Conservation (phyloP, 1,284 basidiomycete genomes). For the Serendipita sp. region DNA sequence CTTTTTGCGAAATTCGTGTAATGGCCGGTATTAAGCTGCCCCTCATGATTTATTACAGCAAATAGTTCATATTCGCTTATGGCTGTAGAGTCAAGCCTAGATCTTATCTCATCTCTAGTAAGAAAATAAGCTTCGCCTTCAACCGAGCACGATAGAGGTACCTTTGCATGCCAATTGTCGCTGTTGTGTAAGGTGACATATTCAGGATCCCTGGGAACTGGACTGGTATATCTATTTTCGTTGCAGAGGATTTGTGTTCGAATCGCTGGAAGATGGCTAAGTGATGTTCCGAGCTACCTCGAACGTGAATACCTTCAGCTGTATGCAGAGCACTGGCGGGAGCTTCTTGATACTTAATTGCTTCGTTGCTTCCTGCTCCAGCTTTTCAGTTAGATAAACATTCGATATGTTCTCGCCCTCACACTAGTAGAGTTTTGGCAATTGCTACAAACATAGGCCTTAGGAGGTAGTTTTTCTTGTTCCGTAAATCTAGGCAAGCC, state of each 20-base stretch:
- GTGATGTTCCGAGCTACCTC: background rate
- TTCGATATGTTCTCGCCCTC: conserved; percentile 15
- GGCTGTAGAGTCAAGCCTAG: conserved; percentile 39
- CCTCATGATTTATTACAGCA: conserved; percentile 89
- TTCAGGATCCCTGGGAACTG: conserved; percentile 75
- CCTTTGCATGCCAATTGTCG: conserved; percentile 16
- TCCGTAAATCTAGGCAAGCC: conserved; percentile 47
- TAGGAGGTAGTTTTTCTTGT: conserved; percentile 55
- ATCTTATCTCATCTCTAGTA: background rate
- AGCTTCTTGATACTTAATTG: conserved; percentile 73
- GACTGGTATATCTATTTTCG: conserved; percentile 77
- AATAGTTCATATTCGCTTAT: conserved; percentile 89
- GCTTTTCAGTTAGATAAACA: conserved; percentile 9
- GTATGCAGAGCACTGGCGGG: conserved; percentile 84
- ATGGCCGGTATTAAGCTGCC: conserved; percentile 88
- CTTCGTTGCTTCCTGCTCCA: conserved; percentile 58
- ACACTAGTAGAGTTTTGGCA: conserved; percentile 56
- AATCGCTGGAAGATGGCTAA: conserved; percentile 51
- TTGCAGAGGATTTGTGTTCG: conserved; percentile 64
- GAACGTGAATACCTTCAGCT: conserved; percentile 63
- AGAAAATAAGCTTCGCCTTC: conserved; percentile 8
- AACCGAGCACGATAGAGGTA: conserved; percentile 12
- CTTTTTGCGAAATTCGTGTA: conserved; percentile 77
- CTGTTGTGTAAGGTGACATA: conserved; percentile 76
- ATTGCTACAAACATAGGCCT: conserved; percentile 60